phyloP scores from a whole-genome alignment of 495 filamentous ascomycete genomes.

The Aspergillus saccharolyticus region DNA sequence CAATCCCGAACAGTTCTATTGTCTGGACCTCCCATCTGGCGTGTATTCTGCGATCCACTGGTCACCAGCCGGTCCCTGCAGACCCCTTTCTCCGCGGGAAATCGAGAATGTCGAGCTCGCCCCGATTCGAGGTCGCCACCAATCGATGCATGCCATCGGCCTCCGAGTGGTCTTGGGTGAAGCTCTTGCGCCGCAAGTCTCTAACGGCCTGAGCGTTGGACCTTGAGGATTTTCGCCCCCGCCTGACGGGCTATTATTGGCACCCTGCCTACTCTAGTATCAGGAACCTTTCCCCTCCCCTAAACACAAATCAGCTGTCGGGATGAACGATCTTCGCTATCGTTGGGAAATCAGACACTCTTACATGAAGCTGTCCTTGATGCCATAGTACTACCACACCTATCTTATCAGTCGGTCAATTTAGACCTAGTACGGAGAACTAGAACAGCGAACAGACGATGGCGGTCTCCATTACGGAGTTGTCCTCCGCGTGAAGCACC shows the following conservation, averaged over 20 bases:
- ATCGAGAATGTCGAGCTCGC: background rate
- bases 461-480: background rate
- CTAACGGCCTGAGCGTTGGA: constrained; percentile 2
- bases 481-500: background rate
- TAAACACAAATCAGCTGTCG: no score
- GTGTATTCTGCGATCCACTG: background rate
- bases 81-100: background rate
- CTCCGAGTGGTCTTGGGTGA: background rate
- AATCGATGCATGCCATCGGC: background rate
- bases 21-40: background rate
- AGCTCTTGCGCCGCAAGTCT: background rate
- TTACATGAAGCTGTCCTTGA: no score
- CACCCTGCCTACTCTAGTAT: background rate
- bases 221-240: background rate
- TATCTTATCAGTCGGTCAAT: background rate
- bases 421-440: background rate
- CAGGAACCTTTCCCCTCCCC: background rate
- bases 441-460: background rate
- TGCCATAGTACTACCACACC: background rate
- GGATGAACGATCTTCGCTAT: no score
- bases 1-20: background rate
- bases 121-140: background rate
- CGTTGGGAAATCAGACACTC: no score
- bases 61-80: background rate
- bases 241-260: background rate